Conservation (phyloP, 2,329 filamentous ascomycete genomes). For the Verticillium isaacii region DNA sequence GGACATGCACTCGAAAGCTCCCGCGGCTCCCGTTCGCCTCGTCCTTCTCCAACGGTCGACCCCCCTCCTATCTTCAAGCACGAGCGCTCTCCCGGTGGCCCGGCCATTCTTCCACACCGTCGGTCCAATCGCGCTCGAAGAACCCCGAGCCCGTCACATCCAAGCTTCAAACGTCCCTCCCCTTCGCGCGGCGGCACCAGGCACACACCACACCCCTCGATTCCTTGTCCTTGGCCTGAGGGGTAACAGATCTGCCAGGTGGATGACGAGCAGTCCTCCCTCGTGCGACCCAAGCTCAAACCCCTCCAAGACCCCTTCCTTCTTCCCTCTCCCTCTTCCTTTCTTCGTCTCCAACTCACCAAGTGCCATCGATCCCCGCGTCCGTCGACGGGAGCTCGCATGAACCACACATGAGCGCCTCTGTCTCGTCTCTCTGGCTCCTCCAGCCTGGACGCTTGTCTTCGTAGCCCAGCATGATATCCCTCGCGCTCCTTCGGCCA, state of each 20-base stretch:
- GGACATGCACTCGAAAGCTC: neutral
- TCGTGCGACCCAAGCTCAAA: neutral
- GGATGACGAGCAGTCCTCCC: neutral
- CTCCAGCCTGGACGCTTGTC: slow-evolving; percentile 7
- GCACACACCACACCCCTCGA: neutral
- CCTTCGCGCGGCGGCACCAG: neutral
- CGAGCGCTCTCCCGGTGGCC: neutral
- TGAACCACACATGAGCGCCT: neutral
- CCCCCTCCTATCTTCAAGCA: neutral
- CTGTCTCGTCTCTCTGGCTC: slow-evolving; percentile 4
- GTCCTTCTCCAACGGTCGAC: neutral
- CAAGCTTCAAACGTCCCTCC: neutral
- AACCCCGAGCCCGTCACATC: neutral
- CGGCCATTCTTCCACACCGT: neutral
- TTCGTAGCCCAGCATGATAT: slow-evolving; percentile 8
- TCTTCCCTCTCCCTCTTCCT: neutral
- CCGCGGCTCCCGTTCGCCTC: neutral
- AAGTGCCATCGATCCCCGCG: neutral
- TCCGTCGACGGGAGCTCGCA: neutral
- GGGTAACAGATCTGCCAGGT: neutral
- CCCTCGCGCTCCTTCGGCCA: slow-evolving; percentile 9
- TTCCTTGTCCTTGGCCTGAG: neutral
- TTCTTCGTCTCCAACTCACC: neutral
- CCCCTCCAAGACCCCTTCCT: neutral
- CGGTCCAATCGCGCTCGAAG: neutral